Percentiles rank a stretch among this genome's conserved stretches.
phyloP scores from a whole-genome alignment of 768 basidiomycete genomes.

The Trametes punicea region DNA sequence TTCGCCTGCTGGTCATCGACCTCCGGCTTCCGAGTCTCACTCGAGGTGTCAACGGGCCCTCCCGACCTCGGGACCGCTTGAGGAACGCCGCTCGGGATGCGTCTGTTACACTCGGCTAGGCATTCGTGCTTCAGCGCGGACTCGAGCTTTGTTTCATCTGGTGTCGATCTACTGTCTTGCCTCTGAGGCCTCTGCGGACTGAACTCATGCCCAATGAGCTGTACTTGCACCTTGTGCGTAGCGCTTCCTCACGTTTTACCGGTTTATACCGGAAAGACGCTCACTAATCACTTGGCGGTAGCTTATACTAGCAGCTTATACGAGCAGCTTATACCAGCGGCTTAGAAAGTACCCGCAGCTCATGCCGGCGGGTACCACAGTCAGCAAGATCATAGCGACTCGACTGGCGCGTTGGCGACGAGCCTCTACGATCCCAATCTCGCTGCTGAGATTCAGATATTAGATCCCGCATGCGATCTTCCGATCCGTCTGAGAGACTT shows the following conservation, averaged over 20 bases:
- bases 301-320: not conserved
- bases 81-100: not conserved
- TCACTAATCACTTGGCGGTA: not conserved
- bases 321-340: not conserved
- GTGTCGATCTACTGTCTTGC: not conserved
- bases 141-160: not conserved
- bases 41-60: not conserved
- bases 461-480: constrained; percentile 15
- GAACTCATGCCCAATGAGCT: not conserved
- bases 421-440: not conserved
- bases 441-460: not conserved
- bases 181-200: not conserved
- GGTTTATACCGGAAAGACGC: not conserved
- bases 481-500: constrained; percentile 11
- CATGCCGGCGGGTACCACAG: no score
- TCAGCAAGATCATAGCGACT: no score
- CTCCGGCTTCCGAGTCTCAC: not conserved
- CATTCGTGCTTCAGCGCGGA: not conserved
- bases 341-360: no score
- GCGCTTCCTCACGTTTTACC: not conserved
- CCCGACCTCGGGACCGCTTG: not conserved
- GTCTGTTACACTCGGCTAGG: not conserved
- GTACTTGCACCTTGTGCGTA: not conserved
- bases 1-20: not conserved
- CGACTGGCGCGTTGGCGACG: not conserved